Percentiles rank a stretch among this genome's conserved stretches.
Conservation (phyloP, 2,329 filamentous ascomycete species). For the Fusarium decemcellulare region DNA sequence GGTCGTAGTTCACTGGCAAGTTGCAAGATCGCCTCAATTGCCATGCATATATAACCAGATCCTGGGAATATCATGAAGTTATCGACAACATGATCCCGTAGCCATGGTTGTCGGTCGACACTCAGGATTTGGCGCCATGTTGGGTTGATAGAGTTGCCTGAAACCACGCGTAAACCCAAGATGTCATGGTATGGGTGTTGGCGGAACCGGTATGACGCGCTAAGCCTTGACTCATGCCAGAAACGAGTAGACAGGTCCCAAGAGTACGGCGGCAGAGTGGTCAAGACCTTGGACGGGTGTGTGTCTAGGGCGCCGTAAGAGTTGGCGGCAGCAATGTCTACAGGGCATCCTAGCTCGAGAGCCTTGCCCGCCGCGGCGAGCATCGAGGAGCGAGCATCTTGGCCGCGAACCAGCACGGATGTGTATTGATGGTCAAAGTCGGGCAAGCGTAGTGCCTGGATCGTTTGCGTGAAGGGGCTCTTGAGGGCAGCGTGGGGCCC, state of each 20-base stretch:
- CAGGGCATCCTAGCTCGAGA: slow-evolving; percentile 9
- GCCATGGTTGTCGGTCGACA: neutral
- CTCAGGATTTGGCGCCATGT: neutral
- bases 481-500: slow-evolving; percentile 58
- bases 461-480: slow-evolving; percentile 54
- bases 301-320: neutral
- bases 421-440: slow-evolving; percentile 24
- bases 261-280: slow-evolving; percentile 54
- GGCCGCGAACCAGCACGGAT: slow-evolving; percentile 41
- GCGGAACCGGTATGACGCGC: neutral
- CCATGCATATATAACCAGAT: slow-evolving; percentile 3
- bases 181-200: neutral
- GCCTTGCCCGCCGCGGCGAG: neutral
- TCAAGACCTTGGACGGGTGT: slow-evolving; percentile 7
- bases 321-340: slow-evolving; percentile 14
- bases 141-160: neutral
- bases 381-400: neutral
- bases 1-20: neutral
- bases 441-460: slow-evolving; percentile 5
- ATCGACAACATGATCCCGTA: neutral
- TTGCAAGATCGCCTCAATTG: neutral
- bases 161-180: neutral
- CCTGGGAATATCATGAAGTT: neutral
- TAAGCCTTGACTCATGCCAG: neutral
- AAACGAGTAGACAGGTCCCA: slow-evolving; percentile 54